phyloP scores from a whole-genome alignment of 2,329 filamentous ascomycete genomes.

The Aspergillus sp. region DNA sequence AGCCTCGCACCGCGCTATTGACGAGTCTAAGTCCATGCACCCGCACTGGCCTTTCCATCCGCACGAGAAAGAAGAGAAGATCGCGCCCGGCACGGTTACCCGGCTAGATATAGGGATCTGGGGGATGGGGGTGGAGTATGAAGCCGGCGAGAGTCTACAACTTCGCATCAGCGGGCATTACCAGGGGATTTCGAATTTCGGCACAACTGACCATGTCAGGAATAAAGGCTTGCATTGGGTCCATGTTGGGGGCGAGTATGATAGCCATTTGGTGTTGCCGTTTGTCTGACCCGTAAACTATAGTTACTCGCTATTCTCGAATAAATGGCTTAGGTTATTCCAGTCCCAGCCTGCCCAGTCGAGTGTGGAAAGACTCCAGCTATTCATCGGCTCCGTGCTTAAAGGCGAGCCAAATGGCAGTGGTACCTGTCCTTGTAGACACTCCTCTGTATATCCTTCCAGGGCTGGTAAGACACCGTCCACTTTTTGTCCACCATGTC shows the following conservation, averaged over 20 bases:
- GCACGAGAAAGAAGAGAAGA: neutral
- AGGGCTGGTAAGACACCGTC: neutral
- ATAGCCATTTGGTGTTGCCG: conserved; percentile 3
- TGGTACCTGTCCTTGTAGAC: neutral
- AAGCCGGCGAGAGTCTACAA: conserved; percentile 7
- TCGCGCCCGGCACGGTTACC: neutral
- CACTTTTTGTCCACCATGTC: neutral
- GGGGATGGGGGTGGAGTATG: conserved; percentile 6
- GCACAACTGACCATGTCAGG: neutral
- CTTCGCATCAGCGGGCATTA: conserved; percentile 5
- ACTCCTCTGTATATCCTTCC: neutral
- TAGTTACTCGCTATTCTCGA: conserved; percentile 4
- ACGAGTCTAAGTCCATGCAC: neutral
- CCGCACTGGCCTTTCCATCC: conserved; percentile 5
- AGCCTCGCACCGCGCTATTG: neutral
- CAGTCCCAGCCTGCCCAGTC: conserved; percentile 10
- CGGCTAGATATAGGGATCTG: conserved; percentile 8
- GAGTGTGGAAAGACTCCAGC: neutral
- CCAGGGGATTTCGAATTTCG: conserved; percentile 9
- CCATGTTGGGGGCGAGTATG: conserved; percentile 1
- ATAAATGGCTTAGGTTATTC: conserved; percentile 4
- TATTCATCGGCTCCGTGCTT: too few relatives aligned
- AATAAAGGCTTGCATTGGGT: conserved; percentile 4
- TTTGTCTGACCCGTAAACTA: neutral
- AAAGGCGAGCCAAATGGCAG: neutral